These are phyloP conservation scores for Thielaviopsis ethacetica DNA, from an alignment of 2,329 filamentous ascomycete genomes.

Conservation along the genomic window DNA sequence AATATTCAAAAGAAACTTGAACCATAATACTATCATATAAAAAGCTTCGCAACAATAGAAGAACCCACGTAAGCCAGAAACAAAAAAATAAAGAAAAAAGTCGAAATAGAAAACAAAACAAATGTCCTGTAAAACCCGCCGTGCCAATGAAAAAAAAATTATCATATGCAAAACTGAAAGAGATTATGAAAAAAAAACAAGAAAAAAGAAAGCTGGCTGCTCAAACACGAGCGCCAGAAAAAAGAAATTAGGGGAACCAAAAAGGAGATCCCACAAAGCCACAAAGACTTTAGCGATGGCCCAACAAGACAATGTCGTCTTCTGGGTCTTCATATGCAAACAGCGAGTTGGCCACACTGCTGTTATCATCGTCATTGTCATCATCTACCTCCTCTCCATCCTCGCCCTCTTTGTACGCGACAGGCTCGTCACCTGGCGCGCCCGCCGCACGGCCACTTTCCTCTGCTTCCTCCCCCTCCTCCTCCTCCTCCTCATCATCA, in stretches of 20 bases:
- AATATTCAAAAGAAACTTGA: neutral
- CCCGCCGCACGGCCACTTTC: neutral
- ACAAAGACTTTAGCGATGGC: constrained; percentile 25
- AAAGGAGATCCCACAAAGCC: neutral
- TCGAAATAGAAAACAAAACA: neutral
- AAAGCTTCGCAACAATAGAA: neutral
- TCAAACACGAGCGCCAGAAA: too few species aligned
- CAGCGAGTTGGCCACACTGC: constrained; percentile 18
- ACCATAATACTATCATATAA: neutral
- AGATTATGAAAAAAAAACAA: neutral
- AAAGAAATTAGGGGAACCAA: neutral
- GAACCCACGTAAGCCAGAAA: neutral
- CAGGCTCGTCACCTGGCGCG: neutral
- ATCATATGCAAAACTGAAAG: neutral
- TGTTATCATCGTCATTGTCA: constrained; percentile 31
- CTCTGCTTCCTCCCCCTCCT: neutral
- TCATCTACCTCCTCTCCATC: constrained; percentile 24
- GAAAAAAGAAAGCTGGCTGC: neutral
- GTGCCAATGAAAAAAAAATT: neutral
- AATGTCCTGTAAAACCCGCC: neutral
- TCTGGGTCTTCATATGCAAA: constrained; percentile 30
- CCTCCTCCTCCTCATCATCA: constrained; percentile 16
- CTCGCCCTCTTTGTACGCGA: constrained; percentile 15
- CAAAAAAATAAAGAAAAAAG: neutral
- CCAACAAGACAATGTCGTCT: constrained; percentile 32